Conservation (phyloP, 2,329 filamentous ascomycete species). For the Pseudogymnoascus sp. region DNA sequence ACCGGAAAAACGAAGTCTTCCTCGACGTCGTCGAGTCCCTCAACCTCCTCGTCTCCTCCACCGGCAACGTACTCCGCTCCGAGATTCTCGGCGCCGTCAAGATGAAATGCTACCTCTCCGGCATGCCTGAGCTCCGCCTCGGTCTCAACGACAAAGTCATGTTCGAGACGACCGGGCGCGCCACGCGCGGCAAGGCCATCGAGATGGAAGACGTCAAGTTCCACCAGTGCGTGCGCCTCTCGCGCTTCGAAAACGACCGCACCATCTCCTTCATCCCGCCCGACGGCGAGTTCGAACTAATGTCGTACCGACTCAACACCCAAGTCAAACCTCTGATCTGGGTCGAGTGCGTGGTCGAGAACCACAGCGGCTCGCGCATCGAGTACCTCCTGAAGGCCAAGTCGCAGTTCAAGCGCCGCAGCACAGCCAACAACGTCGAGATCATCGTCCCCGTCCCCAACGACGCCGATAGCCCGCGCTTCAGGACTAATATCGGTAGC, state of each 20-base stretch:
- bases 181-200: constrained; percentile 90
- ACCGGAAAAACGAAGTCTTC: constrained; percentile 99
- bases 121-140: constrained; percentile 91
- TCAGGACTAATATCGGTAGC: constrained; percentile 92
- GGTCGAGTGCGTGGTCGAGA: constrained; percentile 97
- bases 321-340: constrained; percentile 98
- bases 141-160: constrained; percentile 98
- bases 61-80: constrained; percentile 88
- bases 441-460: constrained; percentile 96
- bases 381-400: constrained; percentile 99
- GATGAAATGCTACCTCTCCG: constrained; percentile 98
- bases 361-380: constrained; percentile 86
- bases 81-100: constrained; percentile 97
- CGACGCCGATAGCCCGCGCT: constrained; percentile 90
- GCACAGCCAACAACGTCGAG: constrained; percentile 97
- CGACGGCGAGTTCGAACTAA: constrained; percentile 96
- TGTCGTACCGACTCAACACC: constrained; percentile 98
- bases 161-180: constrained; percentile 95
- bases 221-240: constrained; percentile 93
- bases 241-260: constrained; percentile 93
- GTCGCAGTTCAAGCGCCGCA: constrained; percentile 95
- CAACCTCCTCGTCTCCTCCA: constrained; percentile 88
- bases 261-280: constrained; percentile 99
- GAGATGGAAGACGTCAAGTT: constrained; percentile 99
- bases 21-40: constrained; percentile 93